phyloP scores from a whole-genome alignment of 1,284 basidiomycete genomes.

The Fistulinella staudtii region DNA sequence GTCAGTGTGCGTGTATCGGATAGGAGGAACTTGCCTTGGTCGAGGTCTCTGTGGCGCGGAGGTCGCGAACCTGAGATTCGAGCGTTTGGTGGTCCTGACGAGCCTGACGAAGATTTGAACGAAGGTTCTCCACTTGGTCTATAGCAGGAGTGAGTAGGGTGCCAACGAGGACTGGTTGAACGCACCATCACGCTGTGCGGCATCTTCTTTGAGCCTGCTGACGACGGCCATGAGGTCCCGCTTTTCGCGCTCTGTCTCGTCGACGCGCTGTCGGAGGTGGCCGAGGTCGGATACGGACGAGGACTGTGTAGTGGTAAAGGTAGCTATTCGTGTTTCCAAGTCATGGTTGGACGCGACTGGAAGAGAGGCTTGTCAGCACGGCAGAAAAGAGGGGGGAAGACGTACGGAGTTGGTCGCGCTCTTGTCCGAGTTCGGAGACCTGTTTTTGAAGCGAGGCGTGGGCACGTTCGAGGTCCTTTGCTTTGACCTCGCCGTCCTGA shows the following conservation, averaged over 20 bases:
- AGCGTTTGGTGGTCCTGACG: constrained; percentile 67
- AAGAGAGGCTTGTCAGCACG: constrained; percentile 10
- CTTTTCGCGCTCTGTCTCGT: constrained; percentile 76
- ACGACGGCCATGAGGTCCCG: constrained; percentile 72
- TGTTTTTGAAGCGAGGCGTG: constrained; percentile 52
- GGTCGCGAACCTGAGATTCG: constrained; percentile 64
- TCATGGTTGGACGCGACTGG: constrained; percentile 49
- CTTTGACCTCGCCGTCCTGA: constrained; percentile 62
- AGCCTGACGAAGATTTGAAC: constrained; percentile 65
- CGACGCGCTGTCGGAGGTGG: constrained; percentile 52
- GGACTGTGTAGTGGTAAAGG: constrained; percentile 51
- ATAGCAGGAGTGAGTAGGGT: constrained; percentile 10
- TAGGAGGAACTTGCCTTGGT: constrained; percentile 47
- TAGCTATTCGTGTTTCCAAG: constrained; percentile 52
- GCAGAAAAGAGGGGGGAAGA: constrained; percentile 9
- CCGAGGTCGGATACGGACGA: constrained; percentile 60
- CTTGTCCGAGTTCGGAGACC: constrained; percentile 48
- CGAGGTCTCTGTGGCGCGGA: constrained; percentile 65
- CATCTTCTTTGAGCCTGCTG: constrained; percentile 69
- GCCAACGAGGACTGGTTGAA: not conserved
- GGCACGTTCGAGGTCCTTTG: constrained; percentile 51
- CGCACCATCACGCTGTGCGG: constrained; percentile 61
- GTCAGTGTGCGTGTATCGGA: not conserved
- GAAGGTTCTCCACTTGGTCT: constrained; percentile 70
- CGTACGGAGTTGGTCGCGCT: constrained; percentile 63